Evolutionary conservation across 768 basidiomycete species (phyloP).

Genomic region (Rhodocollybia butyracea): DNA sequence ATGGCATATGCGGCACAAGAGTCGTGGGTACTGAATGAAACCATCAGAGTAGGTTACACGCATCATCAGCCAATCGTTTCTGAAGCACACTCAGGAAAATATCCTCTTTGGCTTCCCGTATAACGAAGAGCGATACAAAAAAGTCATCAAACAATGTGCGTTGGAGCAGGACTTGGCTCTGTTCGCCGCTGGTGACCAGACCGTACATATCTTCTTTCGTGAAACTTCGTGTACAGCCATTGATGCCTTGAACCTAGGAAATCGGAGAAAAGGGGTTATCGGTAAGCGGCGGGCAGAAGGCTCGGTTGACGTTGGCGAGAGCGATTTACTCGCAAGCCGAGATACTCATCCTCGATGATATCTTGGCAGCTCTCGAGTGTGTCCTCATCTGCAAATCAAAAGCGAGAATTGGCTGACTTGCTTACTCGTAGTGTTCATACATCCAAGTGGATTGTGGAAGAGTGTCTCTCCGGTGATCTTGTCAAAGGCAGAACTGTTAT

Average conservation of each 20-base stretch:
- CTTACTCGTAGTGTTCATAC: constrained; percentile 48
- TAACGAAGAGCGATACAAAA: constrained; percentile 75
- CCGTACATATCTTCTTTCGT: too few relatives aligned
- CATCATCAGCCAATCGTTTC: not conserved
- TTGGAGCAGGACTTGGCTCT: constrained; percentile 69
- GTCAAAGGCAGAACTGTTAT: constrained; percentile 48
- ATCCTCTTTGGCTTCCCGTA: constrained; percentile 77
- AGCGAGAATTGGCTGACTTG: constrained; percentile 62
- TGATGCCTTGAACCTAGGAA: too few relatives aligned
- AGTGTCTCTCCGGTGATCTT: constrained; percentile 46
- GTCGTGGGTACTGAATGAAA: constrained; percentile 82
- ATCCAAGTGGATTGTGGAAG: constrained; percentile 46
- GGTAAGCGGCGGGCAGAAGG: constrained; percentile 48
- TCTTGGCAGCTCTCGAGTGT: constrained; percentile 22
- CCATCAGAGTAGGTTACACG: constrained; percentile 45
- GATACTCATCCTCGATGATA: constrained; percentile 32
- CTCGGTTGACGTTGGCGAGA: constrained; percentile 36
- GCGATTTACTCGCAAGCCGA: constrained; percentile 48
- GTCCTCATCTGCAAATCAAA: not conserved
- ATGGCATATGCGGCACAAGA: constrained; percentile 83
- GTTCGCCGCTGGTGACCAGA: constrained; percentile 63
- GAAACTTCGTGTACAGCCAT: too few relatives aligned
- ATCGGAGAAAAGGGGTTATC: constrained; percentile 71
- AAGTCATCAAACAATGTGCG: constrained; percentile 71
- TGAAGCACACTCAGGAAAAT: constrained; percentile 50